phyloP scores from a whole-genome alignment of 78 protist genomes.

The Cavenderia fasciculata region DNA sequence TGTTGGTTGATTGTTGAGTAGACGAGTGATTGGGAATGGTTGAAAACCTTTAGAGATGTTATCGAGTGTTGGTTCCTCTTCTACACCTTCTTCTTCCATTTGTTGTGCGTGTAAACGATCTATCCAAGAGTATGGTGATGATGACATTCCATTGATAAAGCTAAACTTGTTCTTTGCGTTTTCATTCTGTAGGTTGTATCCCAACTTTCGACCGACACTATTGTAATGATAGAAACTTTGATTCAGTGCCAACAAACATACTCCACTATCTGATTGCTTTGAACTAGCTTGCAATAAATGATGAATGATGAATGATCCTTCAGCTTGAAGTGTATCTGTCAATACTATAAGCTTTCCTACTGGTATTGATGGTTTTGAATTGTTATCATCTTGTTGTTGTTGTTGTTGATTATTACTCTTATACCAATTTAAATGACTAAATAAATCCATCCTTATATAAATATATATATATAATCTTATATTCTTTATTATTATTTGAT shows the following conservation, averaged over 20 bases:
- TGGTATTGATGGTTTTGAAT: conserved; percentile 26
- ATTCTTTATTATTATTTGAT: no score
- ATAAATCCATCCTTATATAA: conserved; percentile 25
- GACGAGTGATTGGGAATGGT: conserved; percentile 28
- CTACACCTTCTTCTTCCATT: conserved; percentile 46
- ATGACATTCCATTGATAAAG: conserved; percentile 36
- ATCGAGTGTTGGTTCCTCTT: conserved; percentile 55
- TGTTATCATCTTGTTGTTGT: conserved; percentile 50
- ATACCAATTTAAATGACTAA: conserved; percentile 70
- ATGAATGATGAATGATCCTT: conserved; percentile 66
- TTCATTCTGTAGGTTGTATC: conserved; percentile 37
- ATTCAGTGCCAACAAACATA: conserved; percentile 41
- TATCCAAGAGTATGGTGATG: conserved; percentile 30
- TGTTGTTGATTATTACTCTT: background rate
- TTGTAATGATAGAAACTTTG: conserved; percentile 37
- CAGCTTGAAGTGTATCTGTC: conserved; percentile 40
- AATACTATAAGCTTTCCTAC: conserved; percentile 19
- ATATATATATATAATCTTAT: no score
- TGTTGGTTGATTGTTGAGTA: background rate
- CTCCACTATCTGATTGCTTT: conserved; percentile 2
- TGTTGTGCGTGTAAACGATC: conserved; percentile 5
- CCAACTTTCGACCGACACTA: conserved; percentile 55
- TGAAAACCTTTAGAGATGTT: conserved; percentile 55
- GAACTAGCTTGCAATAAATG: conserved; percentile 41
- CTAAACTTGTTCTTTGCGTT: conserved; percentile 16